These are phyloP conservation scores for Neofusicoccum sp. DNA, from an alignment of 2,329 filamentous ascomycete species.

Conservation along the genomic window DNA sequence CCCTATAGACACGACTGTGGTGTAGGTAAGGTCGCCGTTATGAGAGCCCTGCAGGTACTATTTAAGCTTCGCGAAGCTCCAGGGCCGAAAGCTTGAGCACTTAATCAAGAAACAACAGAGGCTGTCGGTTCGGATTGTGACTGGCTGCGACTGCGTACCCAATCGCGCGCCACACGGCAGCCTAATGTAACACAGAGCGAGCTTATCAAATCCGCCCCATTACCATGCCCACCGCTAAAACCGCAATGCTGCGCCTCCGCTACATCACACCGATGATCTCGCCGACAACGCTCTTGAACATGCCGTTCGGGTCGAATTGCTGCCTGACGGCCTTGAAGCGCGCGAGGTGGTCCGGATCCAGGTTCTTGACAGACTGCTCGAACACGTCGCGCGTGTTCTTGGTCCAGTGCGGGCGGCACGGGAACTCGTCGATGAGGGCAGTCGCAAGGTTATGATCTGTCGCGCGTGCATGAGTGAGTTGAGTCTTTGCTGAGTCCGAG, in stretches of 20 bases:
- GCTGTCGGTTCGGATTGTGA: not conserved
- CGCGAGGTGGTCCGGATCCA: conserved; percentile 47
- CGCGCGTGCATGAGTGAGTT: too few relatives aligned
- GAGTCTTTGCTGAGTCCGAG: too few relatives aligned
- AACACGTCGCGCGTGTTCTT: conserved; percentile 54
- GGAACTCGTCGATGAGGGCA: conserved; percentile 50
- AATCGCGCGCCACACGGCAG: too few relatives aligned
- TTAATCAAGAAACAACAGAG: not conserved
- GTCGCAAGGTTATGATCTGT: conserved; percentile 45
- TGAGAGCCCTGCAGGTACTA: not conserved
- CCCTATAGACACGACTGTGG: too few relatives aligned
- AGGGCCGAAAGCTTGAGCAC: not conserved
- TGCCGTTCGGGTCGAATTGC: conserved; percentile 49
- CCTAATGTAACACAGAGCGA: too few relatives aligned
- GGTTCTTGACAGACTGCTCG: conserved; percentile 45
- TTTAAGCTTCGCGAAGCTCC: not conserved
- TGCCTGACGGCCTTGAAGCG: conserved; percentile 51
- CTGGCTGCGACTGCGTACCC: not conserved
- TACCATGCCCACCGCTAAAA: not conserved
- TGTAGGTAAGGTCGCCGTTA: too few relatives aligned
- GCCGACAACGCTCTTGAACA: conserved; percentile 49
- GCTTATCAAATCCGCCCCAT: not conserved
- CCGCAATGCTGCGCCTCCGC: not conserved
- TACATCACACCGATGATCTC: conserved; percentile 46
- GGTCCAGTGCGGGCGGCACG: conserved; percentile 54